Base-by-base conservation (phyloP, 2,329 filamentous ascomycete species). In the Onygena corvina region DNA sequence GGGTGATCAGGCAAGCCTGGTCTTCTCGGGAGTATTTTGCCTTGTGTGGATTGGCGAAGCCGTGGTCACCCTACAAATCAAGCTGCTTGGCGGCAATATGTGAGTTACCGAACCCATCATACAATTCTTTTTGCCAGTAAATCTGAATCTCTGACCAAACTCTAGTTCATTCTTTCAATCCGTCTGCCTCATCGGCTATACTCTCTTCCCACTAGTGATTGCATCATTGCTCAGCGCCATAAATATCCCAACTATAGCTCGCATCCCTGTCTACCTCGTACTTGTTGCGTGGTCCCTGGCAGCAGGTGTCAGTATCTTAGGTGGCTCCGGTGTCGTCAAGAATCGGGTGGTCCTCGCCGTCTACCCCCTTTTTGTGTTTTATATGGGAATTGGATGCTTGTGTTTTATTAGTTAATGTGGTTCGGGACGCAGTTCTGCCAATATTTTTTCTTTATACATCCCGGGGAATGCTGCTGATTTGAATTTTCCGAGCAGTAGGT, bases 111-210 rank as follows among this genome's bases (percentile, higher is more conserved):
- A n/a, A n/a, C n/a, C n/a, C n/a, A n/a, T n/a, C n/a, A n/a, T n/a
- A n/a, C n/a, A n/a, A n/a, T 35, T 14, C 14, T 34, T 33, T 16
- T 40, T 31, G 18, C 49, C 52, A 29, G 50, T 48, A 20, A n/a
- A 20, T 18, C 36, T 20, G 4, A 23, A 30, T n/a, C 30, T 16
- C 7, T 31, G 30, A 18, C 12, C 16, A 6, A 33, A 33, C 53
- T 27, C 14, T 46, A 96, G 90, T 61, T 95, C 92, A 14, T 98
- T 98, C 67, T 92, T 94, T 62, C 92, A 98, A 68, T 94, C 88
- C 51, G 79, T 98, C 57, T 96, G 89, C 67, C 93, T 98, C 60
- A 98, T 98, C 64, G 92, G 92, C 40, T 98, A 98, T 68, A 98
- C 92, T 1, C 79, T 98, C 50, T 98, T 98, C 70, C 92, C 92